Evolutionary conservation across 768 basidiomycete genomes (phyloP), one percentile per base, ranked within the genome.

Genomic region (Suillus decipiens): DNA sequence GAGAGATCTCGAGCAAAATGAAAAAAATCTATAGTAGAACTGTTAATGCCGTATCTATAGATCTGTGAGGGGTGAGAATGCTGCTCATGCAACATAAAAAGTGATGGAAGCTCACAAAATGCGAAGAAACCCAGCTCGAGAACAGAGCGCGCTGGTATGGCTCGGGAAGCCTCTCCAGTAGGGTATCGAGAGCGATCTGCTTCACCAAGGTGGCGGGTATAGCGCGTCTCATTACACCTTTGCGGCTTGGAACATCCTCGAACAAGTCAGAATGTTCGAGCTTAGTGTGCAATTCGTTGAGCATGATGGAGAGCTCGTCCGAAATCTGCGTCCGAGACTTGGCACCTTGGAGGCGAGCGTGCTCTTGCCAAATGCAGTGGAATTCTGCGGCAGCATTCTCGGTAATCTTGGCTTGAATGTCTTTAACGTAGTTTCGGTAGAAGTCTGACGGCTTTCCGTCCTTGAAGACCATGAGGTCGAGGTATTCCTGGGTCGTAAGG

Each of bases 11-110:
- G 80, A 56, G 89, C 92, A 78, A 96, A 97, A 76, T 94, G 93
- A 89, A 95, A 95, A 82, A 98, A 99, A 78, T 97, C 90, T 31
- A 99, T 94, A 64, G 91, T 94, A 5, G 90, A 92, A 12, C 86
- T 92, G 65, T 87, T 88, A 55, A 99, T 89, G 37, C 94, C 94
- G 68, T 92, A 92, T 73, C 90, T 89, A 82, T 98, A 98, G 65
- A 97, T 92, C 92, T 93, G 69, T 22, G 71, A 70, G 55, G 19
- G 61, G 7, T 54, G 59, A 22, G 48, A 12, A 61, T 36, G 55
- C 67, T 41, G n/a, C 34, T 34, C 12, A 12, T 62, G 10, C 53
- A 61, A 22, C 45, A 9, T 28, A 66, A 24, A 43, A 24, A 50
- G 51, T 53, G 12, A 33, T 63, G 48, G 28, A 47, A 24, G 85